phyloP scores from a whole-genome alignment of 1,139 yeast species.

The Sugiyamaella xylanicola region DNA sequence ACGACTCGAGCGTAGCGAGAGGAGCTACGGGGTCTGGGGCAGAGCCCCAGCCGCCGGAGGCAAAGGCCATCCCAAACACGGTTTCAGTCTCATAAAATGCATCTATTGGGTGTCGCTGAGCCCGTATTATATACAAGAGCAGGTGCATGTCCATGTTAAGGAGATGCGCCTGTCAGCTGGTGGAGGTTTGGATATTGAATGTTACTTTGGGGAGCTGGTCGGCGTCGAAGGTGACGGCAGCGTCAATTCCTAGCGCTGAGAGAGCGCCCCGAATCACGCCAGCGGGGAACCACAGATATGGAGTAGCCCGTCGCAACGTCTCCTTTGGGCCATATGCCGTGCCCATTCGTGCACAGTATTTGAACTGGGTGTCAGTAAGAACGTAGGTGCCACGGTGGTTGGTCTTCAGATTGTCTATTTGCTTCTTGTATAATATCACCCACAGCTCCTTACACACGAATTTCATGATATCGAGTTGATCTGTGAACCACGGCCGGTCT shows the following conservation, averaged over 20 bases:
- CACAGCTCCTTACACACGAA: slow-evolving; percentile 91
- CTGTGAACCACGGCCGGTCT: slow-evolving; percentile 54
- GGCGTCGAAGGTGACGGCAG: slow-evolving; percentile 66
- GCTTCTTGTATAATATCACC: slow-evolving; percentile 77
- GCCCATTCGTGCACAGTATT: slow-evolving; percentile 57
- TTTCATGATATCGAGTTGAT: slow-evolving; percentile 80
- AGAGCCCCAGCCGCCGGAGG: slow-evolving; percentile 11
- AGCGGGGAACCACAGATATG: slow-evolving; percentile 75
- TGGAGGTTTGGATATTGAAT: slow-evolving; percentile 65
- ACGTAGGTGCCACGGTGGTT: slow-evolving; percentile 88
- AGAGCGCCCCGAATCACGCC: slow-evolving; percentile 84
- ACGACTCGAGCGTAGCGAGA: neutral
- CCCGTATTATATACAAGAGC: neutral
- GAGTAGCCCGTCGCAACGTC: slow-evolving; percentile 39
- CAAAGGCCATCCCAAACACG: neutral
- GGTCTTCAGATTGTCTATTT: slow-evolving; percentile 87
- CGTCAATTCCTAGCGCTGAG: slow-evolving; percentile 67
- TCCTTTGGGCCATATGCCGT: slow-evolving; percentile 42
- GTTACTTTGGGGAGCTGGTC: slow-evolving; percentile 62
- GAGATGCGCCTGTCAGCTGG: neutral
- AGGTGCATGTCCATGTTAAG: neutral
- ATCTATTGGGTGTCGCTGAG: too few relatives aligned
- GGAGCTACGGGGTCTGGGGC: slow-evolving; percentile 5
- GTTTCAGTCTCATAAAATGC: too few relatives aligned
- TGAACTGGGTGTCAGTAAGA: slow-evolving; percentile 66